Evolutionary conservation across 2,329 filamentous ascomycete genomes (phyloP).

Genomic region (Lachnellula hyalina): DNA sequence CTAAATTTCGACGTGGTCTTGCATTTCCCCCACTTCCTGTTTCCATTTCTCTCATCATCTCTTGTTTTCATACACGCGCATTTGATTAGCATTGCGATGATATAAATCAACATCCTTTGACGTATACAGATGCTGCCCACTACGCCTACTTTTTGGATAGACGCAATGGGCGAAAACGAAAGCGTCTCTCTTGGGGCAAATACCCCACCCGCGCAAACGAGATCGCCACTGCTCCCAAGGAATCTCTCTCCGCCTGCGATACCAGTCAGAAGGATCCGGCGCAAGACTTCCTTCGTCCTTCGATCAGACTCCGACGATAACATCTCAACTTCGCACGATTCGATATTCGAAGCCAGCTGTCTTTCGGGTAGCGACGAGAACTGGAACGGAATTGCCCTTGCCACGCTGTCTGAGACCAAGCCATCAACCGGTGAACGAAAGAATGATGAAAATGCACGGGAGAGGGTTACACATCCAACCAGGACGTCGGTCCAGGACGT

Average conservation of each 20-base stretch:
- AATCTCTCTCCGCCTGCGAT: slow-evolving; percentile 11
- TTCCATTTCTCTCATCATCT: background rate
- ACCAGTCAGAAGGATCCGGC: slow-evolving; percentile 25
- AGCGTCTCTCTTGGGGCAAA: slow-evolving; percentile 8
- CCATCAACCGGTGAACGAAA: background rate
- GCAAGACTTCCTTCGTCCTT: slow-evolving; percentile 28
- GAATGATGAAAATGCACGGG: slow-evolving; percentile 16
- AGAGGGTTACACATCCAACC: background rate
- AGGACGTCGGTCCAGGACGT: slow-evolving; percentile 5
- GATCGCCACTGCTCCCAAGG: slow-evolving; percentile 16
- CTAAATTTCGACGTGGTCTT: background rate
- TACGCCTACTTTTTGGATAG: slow-evolving; percentile 14
- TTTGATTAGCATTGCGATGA: slow-evolving; percentile 4
- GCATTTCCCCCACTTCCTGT: background rate
- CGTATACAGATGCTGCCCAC: background rate
- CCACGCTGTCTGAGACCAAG: slow-evolving; percentile 9
- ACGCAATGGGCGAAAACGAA: slow-evolving; percentile 18
- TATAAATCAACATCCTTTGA: slow-evolving; percentile 5
- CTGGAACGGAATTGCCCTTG: slow-evolving; percentile 14
- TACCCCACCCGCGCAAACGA: slow-evolving; percentile 3
- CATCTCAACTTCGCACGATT: slow-evolving; percentile 33
- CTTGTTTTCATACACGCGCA: background rate
- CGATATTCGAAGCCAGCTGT: slow-evolving; percentile 35
- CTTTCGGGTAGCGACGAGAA: slow-evolving; percentile 31
- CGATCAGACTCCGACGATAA: slow-evolving; percentile 35